Base-by-base conservation (phyloP, 1,284 basidiomycete genomes). In the Abortiporus biennis region DNA sequence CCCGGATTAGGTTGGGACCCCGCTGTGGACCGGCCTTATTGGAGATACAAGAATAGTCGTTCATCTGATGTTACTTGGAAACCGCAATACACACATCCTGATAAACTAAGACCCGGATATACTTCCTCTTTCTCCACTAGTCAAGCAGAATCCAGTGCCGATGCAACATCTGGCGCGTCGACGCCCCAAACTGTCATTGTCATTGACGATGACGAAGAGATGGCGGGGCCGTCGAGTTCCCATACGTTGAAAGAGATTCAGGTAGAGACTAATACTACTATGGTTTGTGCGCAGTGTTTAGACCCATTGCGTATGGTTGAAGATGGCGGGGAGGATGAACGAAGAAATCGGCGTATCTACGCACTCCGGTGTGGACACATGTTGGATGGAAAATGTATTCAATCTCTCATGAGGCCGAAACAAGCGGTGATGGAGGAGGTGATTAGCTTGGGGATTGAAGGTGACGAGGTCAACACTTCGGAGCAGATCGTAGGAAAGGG, bases 301-400 rank as follows among this genome's bases (percentile, higher is more conserved):
- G 74, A 78, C 42, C 76, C 78, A 0, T 66, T 86, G 3, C 56
- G 80, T 19, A 52, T 68, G 12, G 63, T 63, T 8, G 47, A 53
- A n/a, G 36, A 43, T 3, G 40, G 40, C 27, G 45, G 56, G 3
- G 55, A 59, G 17, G 62, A 64, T 22, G 66, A 60, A 32, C 57
- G 54, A 17, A 63, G 63, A 34, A 59, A 58, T 27, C 63, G 67
- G 42, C 68, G 71, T 34, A 61, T 87, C 3, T 87, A 82, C 83
- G 76, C 72, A 2, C 59, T 88, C 42, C 67, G 81, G 29, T 88
- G 85, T 44, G 85, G 85, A 0, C 85, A 88, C 54, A 61, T 88
- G 52, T 68, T 88, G 2, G 85, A 88, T 50, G 85, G 83, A 34
- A 82, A 80, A 55, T 88, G 85, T 50, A 59, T 82, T 3, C 69